phyloP scores from a whole-genome alignment of 352 stramenopile genomes.

The Phytophthora hybrid region DNA sequence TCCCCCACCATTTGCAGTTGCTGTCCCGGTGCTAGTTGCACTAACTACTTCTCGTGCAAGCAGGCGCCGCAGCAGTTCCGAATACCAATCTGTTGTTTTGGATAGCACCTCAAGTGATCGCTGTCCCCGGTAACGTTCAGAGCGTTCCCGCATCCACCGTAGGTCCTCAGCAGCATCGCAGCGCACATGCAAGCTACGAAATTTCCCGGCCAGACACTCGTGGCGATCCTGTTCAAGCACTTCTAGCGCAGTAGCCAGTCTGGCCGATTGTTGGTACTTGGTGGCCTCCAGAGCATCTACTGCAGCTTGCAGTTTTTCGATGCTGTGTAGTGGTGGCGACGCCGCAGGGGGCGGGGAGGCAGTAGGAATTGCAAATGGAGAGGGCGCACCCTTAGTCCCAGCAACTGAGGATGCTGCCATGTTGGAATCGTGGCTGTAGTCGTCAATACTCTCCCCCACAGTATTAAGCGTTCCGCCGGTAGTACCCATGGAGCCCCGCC shows the following conservation, averaged over 20 bases:
- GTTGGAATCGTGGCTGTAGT: background rate
- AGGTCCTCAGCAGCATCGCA: conserved; percentile 54
- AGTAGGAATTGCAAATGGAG: conserved; percentile 14
- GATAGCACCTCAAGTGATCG: conserved; percentile 43
- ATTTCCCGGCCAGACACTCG: conserved; percentile 66
- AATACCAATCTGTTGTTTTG: conserved; percentile 56
- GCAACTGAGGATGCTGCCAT: background rate
- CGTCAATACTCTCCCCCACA: background rate
- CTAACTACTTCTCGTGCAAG: conserved; percentile 43
- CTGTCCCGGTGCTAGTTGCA: background rate
- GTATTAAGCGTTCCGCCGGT: background rate
- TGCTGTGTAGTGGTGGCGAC: conserved; percentile 44
- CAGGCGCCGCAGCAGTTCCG: conserved; percentile 57
- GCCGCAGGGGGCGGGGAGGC: background rate
- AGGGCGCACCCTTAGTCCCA: conserved; percentile 1
- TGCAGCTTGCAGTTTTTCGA: conserved; percentile 63
- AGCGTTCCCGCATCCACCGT: conserved; percentile 53
- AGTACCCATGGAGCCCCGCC: conserved; percentile 15
- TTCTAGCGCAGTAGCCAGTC: conserved; percentile 50
- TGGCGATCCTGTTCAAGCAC: conserved; percentile 60
- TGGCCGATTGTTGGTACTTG: conserved; percentile 49
- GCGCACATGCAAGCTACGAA: conserved; percentile 47
- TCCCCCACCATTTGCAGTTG: background rate
- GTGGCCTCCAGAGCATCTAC: conserved; percentile 55
- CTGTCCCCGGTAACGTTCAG: conserved; percentile 53